These are phyloP conservation scores for Cryptococcus sp. DNA, from an alignment of 1,284 basidiomycete genomes.

Conservation along the genomic window DNA sequence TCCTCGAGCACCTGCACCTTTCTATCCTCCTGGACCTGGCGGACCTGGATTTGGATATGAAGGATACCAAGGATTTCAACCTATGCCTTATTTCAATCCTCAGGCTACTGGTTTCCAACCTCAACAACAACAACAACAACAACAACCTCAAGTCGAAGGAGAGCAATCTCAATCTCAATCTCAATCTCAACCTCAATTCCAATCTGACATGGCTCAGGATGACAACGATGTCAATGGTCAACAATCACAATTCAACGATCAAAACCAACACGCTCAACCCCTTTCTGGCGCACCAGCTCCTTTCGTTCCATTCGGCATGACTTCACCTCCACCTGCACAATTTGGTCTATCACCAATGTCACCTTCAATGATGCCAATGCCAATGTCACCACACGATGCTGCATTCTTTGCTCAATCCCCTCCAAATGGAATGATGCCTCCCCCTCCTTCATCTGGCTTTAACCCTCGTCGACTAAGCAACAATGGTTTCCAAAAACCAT, in stretches of 20 bases:
- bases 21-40: conserved; percentile 11
- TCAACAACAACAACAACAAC: conserved; percentile 1
- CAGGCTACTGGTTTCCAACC: conserved; percentile 10
- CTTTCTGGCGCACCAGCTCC: conserved; percentile 1
- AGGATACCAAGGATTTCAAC: conserved; percentile 7
- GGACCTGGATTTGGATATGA: conserved; percentile 17
- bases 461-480: conserved; percentile 26
- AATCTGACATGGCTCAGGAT: neutral
- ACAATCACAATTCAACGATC: neutral
- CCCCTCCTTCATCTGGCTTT: conserved; percentile 12
- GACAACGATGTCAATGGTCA: neutral
- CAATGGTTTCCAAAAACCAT: conserved; percentile 16
- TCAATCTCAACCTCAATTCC: conserved; percentile 8
- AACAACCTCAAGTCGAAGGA: conserved; percentile 1
- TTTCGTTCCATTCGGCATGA: conserved; percentile 8
- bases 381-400: conserved; percentile 31
- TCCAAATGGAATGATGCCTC: conserved; percentile 17
- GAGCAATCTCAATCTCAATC: conserved; percentile 6
- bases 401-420: conserved; percentile 41
- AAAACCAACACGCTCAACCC: neutral
- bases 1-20: conserved; percentile 17
- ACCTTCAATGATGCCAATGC: conserved; percentile 32
- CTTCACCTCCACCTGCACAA: conserved; percentile 22
- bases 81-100: conserved; percentile 23
- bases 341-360: conserved; percentile 34